These are phyloP conservation scores for Boletus fagicola DNA, from an alignment of 768 basidiomycete genomes.

Conservation along the genomic window DNA sequence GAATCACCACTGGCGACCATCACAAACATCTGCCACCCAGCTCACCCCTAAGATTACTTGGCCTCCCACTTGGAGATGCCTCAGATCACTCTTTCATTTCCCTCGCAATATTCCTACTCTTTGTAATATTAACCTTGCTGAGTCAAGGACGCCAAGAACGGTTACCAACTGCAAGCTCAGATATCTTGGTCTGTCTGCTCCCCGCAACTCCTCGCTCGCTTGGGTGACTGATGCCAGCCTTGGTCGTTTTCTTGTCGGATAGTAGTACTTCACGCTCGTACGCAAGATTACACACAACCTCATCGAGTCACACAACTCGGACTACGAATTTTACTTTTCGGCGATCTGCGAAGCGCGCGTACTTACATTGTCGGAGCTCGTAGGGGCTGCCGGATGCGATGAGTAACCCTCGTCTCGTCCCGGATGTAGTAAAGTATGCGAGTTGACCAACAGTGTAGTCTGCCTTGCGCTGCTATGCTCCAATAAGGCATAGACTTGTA, in stretches of 20 bases:
- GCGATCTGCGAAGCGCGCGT: conserved; percentile 77
- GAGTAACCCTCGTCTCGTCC: not conserved
- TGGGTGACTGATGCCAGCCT: not conserved
- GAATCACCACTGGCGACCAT: too few species aligned
- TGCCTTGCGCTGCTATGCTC: too few species aligned
- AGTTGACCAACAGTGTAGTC: too few species aligned
- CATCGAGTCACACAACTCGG: conserved; percentile 80
- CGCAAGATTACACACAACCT: conserved; percentile 95
- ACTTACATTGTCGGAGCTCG: conserved; percentile 38
- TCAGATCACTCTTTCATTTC: too few species aligned
- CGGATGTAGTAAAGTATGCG: too few species aligned
- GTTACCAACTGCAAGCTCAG: conserved; percentile 58
- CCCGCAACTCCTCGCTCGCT: not conserved
- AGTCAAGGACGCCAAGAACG: conserved; percentile 55
- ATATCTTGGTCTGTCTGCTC: conserved; percentile 65
- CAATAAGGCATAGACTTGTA: too few species aligned
- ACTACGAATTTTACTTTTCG: conserved; percentile 94
- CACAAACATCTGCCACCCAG: too few species aligned
- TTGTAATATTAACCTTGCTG: too few species aligned
- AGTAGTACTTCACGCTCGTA: conserved; percentile 83
- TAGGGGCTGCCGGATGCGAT: conserved; percentile 11
- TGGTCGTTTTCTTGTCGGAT: not conserved
- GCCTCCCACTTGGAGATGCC: too few species aligned
- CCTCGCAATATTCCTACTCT: too few species aligned
- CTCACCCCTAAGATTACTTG: too few species aligned